Conservation (phyloP, 805 yeast genomes). For the Kuraishia floccosa region DNA sequence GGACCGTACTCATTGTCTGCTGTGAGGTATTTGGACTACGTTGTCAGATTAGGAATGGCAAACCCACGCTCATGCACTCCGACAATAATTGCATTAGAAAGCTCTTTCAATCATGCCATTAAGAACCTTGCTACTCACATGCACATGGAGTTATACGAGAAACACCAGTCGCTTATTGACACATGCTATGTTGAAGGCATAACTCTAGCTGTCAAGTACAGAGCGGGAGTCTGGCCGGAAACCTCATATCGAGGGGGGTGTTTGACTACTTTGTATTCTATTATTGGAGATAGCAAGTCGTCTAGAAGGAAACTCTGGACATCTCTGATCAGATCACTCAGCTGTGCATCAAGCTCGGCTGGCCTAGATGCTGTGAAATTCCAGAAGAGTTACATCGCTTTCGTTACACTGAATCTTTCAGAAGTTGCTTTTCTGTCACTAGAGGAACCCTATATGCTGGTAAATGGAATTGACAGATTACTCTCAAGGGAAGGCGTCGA, state of each 20-base stretch:
- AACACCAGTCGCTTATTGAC: constrained; percentile 64
- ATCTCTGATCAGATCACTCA: constrained; percentile 19
- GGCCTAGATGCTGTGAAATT: constrained; percentile 6
- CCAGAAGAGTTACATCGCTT: constrained; percentile 18
- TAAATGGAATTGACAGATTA: constrained; percentile 30
- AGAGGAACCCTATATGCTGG: constrained; percentile 40
- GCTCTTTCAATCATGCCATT: constrained; percentile 33
- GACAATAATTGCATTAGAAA: constrained; percentile 58
- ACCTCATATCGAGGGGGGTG: too few relatives aligned
- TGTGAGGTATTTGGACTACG: constrained; percentile 39
- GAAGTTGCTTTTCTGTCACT: constrained; percentile 24
- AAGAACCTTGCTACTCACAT: constrained; percentile 36
- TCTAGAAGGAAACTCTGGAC: constrained; percentile 29
- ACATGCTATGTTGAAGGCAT: constrained; percentile 55
- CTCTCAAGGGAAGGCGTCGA: constrained; percentile 29
- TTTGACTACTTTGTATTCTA: constrained; percentile 27
- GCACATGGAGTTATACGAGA: constrained; percentile 45
- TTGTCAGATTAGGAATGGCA: constrained; percentile 56
- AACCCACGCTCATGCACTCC: constrained; percentile 65
- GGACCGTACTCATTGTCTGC: constrained; percentile 37
- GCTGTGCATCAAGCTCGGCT: constrained; percentile 14
- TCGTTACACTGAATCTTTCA: constrained; percentile 26
- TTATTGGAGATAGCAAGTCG: constrained; percentile 26
- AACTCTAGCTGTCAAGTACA: constrained; percentile 36
- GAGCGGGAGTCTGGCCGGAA: constrained; percentile 18